These are phyloP conservation scores for Pichia paraexigua DNA, from an alignment of 805 yeast genomes.

Conservation along the genomic window DNA sequence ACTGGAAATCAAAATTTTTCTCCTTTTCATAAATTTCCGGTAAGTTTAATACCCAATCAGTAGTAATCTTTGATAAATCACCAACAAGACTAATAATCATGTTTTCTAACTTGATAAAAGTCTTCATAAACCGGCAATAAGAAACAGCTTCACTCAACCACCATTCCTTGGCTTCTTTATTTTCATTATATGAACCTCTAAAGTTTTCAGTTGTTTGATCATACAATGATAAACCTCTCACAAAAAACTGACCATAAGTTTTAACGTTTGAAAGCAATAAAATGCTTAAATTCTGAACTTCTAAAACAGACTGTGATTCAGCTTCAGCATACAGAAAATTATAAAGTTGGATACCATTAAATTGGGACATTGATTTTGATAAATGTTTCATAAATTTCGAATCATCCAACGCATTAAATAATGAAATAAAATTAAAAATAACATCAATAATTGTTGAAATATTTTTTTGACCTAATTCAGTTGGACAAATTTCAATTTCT, in stretches of 20 bases:
- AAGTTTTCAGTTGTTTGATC: constrained; percentile 15
- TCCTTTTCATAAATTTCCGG: constrained; percentile 23
- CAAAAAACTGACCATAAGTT: constrained; percentile 30
- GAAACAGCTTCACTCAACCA: constrained; percentile 36
- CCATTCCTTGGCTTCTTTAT: constrained; percentile 28
- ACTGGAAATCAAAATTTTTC: constrained; percentile 37
- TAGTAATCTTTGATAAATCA: not conserved
- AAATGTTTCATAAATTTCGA: constrained; percentile 20
- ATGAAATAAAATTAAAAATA: constrained; percentile 29
- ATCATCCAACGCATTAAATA: constrained; percentile 8
- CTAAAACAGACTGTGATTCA: constrained; percentile 36
- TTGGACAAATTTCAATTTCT: constrained; percentile 42
- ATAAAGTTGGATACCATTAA: constrained; percentile 37
- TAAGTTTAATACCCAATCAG: not conserved
- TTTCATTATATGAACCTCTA: constrained; percentile 27
- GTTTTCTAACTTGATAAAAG: constrained; percentile 25
- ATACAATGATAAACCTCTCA: constrained; percentile 35
- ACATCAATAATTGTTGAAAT: constrained; percentile 27
- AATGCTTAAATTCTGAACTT: constrained; percentile 36
- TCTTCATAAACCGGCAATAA: constrained; percentile 26
- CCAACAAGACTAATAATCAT: constrained; percentile 31
- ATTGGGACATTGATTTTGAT: constrained; percentile 39
- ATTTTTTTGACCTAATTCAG: constrained; percentile 37
- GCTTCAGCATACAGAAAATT: constrained; percentile 37
- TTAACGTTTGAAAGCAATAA: constrained; percentile 32